phyloP scores from a whole-genome alignment of 2,329 filamentous ascomycete genomes.

The Talaromyces rugulosus region DNA sequence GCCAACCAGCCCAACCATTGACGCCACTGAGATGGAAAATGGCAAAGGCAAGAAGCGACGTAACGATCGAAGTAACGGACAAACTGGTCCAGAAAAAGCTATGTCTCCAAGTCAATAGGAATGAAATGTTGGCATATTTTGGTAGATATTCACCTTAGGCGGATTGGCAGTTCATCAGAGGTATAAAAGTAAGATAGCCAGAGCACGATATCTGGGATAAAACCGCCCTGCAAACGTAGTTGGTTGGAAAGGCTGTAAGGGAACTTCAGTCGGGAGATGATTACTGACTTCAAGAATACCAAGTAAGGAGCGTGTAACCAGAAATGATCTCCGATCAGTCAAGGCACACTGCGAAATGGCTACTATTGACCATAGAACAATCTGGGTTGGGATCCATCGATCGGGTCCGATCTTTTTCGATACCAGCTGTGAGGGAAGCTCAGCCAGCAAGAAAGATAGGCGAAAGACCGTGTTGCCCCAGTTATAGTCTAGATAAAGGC shows the following conservation, averaged over 20 bases:
- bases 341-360: slow-evolving; percentile 42
- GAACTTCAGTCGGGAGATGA: background rate
- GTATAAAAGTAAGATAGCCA: slow-evolving; percentile 11
- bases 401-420: slow-evolving; percentile 57
- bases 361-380: slow-evolving; percentile 38
- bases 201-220: slow-evolving; percentile 10
- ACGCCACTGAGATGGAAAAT: slow-evolving; percentile 7
- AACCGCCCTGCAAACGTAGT: slow-evolving; percentile 15
- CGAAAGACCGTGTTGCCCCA: slow-evolving; percentile 53
- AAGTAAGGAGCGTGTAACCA: slow-evolving; percentile 40
- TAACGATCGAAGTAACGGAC: background rate
- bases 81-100: slow-evolving; percentile 9
- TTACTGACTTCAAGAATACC: slow-evolving; percentile 36
- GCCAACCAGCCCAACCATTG: slow-evolving; percentile 2
- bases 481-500: slow-evolving; percentile 40
- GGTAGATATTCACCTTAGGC: background rate
- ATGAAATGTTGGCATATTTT: background rate
- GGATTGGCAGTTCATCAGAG: slow-evolving; percentile 4
- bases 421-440: slow-evolving; percentile 59
- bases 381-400: slow-evolving; percentile 28
- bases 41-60: slow-evolving; percentile 2
- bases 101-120: background rate
- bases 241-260: slow-evolving; percentile 21
- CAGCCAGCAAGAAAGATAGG: slow-evolving; percentile 49
- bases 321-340: slow-evolving; percentile 38